A percentile compares a stretch with the other conserved stretches of the same genome.
These are phyloP conservation scores for Prunus salicina DNA, from an alignment of 306 rosid species.

Conservation along the genomic window DNA sequence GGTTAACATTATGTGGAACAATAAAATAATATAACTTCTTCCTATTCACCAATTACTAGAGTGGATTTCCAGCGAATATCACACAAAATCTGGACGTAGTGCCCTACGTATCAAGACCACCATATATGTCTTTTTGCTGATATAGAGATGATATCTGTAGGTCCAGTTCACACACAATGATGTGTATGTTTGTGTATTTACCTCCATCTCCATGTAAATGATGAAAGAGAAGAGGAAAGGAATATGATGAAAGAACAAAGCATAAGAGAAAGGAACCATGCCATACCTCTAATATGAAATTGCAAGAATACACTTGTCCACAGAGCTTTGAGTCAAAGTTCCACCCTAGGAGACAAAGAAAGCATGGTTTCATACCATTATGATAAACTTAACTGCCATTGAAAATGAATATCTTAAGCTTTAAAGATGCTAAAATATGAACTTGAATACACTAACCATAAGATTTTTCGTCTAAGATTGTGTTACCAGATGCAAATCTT, in stretches of 20 bases:
- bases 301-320: constrained; percentile 44
- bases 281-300: constrained; percentile 63
- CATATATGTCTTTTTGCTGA: background rate
- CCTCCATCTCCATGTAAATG: background rate
- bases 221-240: background rate
- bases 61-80: background rate
- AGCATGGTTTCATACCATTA: background rate
- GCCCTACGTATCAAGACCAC: background rate
- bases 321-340: constrained; percentile 22
- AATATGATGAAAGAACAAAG: background rate
- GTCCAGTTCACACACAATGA: background rate
- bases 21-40: background rate
- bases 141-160: background rate
- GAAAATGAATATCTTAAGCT: background rate
- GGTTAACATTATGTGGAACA: constrained; percentile 22
- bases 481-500: constrained; percentile 48
- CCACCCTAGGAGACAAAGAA: constrained; percentile 14
- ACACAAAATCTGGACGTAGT: background rate
- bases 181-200: background rate
- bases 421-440: background rate
- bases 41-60: background rate
- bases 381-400: background rate
- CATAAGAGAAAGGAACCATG: constrained; percentile 16
- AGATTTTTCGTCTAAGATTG: constrained; percentile 10
- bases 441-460: constrained; percentile 7